These are phyloP conservation scores for Chlorella sp. DNA, from an alignment of 139 green algal genomes.

Conservation along the genomic window DNA sequence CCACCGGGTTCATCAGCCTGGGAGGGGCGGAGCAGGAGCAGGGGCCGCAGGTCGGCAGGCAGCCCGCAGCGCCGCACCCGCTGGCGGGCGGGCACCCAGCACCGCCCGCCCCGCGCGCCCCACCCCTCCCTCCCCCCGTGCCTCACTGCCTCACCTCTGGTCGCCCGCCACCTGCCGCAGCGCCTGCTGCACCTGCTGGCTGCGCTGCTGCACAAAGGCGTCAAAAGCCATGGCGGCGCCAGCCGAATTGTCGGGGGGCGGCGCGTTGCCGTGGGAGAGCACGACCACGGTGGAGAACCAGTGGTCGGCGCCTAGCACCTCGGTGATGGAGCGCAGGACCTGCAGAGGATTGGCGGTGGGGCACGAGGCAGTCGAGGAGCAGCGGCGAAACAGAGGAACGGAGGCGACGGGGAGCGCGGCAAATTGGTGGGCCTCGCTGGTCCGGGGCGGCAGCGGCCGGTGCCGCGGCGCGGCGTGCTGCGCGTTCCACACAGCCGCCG, in stretches of 20 bases:
- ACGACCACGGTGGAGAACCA: slow-evolving; percentile 80
- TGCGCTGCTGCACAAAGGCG: slow-evolving; percentile 66
- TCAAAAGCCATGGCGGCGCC: slow-evolving; percentile 63
- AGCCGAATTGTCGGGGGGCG: slow-evolving; percentile 66
- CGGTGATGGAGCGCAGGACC: slow-evolving; percentile 66
- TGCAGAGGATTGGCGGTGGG: too few relatives aligned
- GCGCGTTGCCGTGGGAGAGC: slow-evolving; percentile 69
- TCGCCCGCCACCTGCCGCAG: slow-evolving; percentile 35
- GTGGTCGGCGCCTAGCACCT: slow-evolving; percentile 63
- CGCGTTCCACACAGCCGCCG: not conserved
- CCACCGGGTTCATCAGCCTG: slow-evolving; percentile 76
- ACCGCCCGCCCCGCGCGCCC: not conserved
- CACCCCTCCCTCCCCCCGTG: not conserved
- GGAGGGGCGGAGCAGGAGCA: not conserved
- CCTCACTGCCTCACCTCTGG: slow-evolving; percentile 20
- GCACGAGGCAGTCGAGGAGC: too few relatives aligned
- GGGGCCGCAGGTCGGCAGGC: not conserved
- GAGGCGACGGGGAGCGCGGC: too few relatives aligned
- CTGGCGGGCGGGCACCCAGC: not conserved
- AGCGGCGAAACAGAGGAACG: too few relatives aligned
- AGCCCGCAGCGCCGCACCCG: not conserved
- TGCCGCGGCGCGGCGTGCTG: not conserved
- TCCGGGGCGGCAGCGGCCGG: too few relatives aligned
- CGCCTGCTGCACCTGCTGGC: slow-evolving; percentile 68
- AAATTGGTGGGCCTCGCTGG: too few relatives aligned